phyloP scores from a whole-genome alignment of 148 eudicot species.

The Diospyros kaki region DNA sequence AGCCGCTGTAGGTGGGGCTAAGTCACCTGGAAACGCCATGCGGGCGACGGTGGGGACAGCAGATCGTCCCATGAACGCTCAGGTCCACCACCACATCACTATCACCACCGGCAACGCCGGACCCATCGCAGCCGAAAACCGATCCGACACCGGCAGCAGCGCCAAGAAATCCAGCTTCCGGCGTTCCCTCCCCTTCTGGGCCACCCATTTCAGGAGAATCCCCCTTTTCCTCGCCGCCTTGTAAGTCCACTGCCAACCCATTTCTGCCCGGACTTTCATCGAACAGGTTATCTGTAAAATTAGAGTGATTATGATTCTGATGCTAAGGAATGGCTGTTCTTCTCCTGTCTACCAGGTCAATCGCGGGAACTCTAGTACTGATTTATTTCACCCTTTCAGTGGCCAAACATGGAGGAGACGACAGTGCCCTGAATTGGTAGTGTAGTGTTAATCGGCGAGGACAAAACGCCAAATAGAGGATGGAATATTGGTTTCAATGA shows the following conservation, averaged over 20 bases:
- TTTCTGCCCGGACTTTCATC: background rate
- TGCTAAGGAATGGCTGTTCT: background rate
- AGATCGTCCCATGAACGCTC: constrained; percentile 31
- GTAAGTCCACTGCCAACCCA: constrained; percentile 36
- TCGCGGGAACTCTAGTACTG: constrained; percentile 69
- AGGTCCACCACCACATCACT: constrained; percentile 63
- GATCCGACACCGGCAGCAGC: constrained; percentile 25
- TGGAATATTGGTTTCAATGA: background rate
- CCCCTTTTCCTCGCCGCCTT: constrained; percentile 73
- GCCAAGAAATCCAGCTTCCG: constrained; percentile 42
- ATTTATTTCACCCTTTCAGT: constrained; percentile 70
- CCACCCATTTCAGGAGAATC: constrained; percentile 54
- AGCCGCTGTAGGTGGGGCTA: constrained; percentile 38
- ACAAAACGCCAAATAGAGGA: background rate
- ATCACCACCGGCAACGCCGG: constrained; percentile 35
- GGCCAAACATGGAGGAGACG: constrained; percentile 32
- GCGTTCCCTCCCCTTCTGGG: constrained; percentile 41
- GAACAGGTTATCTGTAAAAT: background rate
- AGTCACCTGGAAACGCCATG: constrained; percentile 53
- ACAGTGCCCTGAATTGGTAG: constrained; percentile 33
- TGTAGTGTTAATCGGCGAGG: background rate
- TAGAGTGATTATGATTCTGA: background rate
- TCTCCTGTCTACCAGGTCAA: constrained; percentile 47
- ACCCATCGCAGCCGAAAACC: constrained; percentile 28
- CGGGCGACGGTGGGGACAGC: constrained; percentile 26